Base-by-base conservation (phyloP, 345 rosid species). In the Populus nigra region DNA sequence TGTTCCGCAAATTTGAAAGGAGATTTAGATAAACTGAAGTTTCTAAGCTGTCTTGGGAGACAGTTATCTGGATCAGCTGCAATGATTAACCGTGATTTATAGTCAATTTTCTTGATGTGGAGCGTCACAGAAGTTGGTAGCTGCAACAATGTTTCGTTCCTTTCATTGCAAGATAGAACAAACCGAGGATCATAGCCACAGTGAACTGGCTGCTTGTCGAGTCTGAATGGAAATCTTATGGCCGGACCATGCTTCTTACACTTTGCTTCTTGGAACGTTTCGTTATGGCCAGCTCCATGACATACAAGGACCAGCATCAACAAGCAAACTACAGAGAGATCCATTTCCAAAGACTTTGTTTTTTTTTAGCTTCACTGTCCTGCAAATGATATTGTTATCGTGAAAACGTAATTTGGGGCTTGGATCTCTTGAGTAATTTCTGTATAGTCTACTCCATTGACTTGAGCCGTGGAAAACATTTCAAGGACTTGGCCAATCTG, bases 111-210 rank as follows among this genome's bases (percentile, higher is more conserved):
- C n/a, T 71, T 20, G 25, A 81, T 73, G 12, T 38, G 22, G 7
- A 81, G 10, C 3, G 71, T 72, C 10, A 76, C 83, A 5, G 80
- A 81, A 13, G 2, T 22, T 33, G 83, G 80, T 2, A 81, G 83
- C 62, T 71, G 53, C 8, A 81, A 65, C 4, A 81, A 18, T 4
- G 83, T 72, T 43, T 76, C 23, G 1, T 57, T 80, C 43, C 0
- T 67, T 1, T 68, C 22, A 18, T 38, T 33, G 77, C 83, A 81
- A 11, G 83, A 66, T 17, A 81, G 63, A 35, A 53, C 47, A 27
- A 81, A 81, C 73, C 83, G 66, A 50, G n/a, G 11, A 18, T 55
- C 36, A 33, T 33, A 76, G 45, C 72, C 65, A 22, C 72, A 75
- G 63, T 75, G 0, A 3, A 47, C 31, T 11, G 33, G 16, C 22